phyloP scores from a whole-genome alignment of 352 stramenopile genomes.

The Globisporangium paddicum region DNA sequence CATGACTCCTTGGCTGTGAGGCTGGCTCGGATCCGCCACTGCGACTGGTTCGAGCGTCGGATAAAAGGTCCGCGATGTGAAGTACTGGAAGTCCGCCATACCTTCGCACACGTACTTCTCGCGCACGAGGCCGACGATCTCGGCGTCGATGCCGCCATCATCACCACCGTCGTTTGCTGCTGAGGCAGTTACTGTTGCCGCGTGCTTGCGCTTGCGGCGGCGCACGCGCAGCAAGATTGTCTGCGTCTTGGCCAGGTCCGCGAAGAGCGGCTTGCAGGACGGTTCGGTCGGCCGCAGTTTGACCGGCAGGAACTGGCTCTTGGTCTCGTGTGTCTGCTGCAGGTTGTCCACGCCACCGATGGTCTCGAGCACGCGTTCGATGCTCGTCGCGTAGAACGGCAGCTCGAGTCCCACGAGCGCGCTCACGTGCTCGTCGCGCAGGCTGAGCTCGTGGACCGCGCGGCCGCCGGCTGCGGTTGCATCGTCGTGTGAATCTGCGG shows the following conservation, averaged over 20 bases:
- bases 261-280: constrained; percentile 81
- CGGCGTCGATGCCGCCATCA: constrained; percentile 14
- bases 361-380: constrained; percentile 44
- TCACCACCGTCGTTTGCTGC: not conserved
- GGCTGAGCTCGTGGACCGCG: constrained; percentile 16
- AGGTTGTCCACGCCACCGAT: constrained; percentile 52
- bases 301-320: constrained; percentile 73
- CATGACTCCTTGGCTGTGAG: not conserved
- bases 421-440: constrained; percentile 31
- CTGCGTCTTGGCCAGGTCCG: constrained; percentile 78
- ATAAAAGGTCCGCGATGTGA: constrained; percentile 61
- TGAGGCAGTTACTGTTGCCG: not conserved
- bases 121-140: constrained; percentile 58
- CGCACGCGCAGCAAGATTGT: constrained; percentile 60
- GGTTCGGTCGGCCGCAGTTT: constrained; percentile 71
- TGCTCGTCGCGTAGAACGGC: constrained; percentile 50
- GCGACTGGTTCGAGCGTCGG: constrained; percentile 19
- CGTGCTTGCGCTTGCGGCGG: constrained; percentile 23
- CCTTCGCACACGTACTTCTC: constrained; percentile 85
- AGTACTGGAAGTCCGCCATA: constrained; percentile 86
- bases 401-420: constrained; percentile 60
- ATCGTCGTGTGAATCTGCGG: not conserved
- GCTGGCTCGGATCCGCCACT: not conserved
- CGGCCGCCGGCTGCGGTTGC: not conserved
- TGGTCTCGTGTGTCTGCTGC: constrained; percentile 62